Base-by-base conservation (phyloP, 352 stramenopile genomes). In the Globisporangium spinosum region DNA sequence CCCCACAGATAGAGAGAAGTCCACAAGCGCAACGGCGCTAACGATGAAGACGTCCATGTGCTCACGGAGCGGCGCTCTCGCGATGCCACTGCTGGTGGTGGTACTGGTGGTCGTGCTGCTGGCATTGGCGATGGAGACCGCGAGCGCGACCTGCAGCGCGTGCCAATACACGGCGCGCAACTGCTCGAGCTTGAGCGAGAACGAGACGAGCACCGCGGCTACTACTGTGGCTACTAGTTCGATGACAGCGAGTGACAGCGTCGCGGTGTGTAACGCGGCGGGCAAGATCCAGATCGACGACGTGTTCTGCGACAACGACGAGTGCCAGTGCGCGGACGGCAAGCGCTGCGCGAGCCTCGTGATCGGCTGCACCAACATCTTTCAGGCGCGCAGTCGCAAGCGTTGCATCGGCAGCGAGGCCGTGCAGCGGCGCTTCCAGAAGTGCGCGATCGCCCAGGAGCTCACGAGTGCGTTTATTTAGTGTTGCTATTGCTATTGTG, bases 261-360 rank as follows among this genome's bases (percentile, higher is more conserved):
- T 85, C 5, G 35, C 77, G 29, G 87, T 95, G 59, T 95, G 87
- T 63, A 71, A 91, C 55, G 69, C 67, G 0, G 58, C 65, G 13
- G 81, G 83, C 35, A 67, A 71, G 12, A 90, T 95, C 57, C 84
- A 93, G 69, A 72, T 93, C 34, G 87, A 94, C 67, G 87, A 95
- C 62, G 82, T 95, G 12, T 92, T 95, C 63, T 95, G 87, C 47
- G 79, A 87, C 53, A 68, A 78, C 53, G 70, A 79, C 57, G 77
- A 85, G 53, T 95, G 85, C 38, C 51, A 66, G 32, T 95, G 87
- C 64, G 74, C 73, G 0, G 67, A 72, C 8, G 78, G 68, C 45
- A 79, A 82, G 70, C 60, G 70, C 47, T 95, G 87, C 57, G 84
- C 81, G 35, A 92, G 76, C 54, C 78, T 90, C 12, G 67, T 85